phyloP scores from a whole-genome alignment of 495 filamentous ascomycete species.

The Hypoxylon subgilvum region DNA sequence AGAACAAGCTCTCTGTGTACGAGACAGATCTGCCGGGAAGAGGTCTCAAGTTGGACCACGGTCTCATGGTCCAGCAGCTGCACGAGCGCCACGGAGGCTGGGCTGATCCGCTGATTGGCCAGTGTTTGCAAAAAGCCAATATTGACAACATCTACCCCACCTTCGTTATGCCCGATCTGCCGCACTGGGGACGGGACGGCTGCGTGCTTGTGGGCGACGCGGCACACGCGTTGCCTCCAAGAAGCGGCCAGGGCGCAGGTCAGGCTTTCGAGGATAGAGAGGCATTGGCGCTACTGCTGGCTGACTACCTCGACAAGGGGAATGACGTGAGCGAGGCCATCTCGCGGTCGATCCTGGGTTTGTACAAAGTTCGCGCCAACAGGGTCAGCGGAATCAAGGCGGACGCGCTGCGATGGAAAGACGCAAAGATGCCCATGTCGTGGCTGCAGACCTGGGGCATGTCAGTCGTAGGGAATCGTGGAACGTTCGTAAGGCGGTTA shows the following conservation, averaged over 20 bases:
- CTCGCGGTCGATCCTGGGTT: slow-evolving; percentile 8
- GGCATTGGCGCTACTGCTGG: slow-evolving; percentile 39
- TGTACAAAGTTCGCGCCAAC: slow-evolving; percentile 7
- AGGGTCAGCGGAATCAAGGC: slow-evolving; percentile 7
- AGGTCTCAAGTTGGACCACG: slow-evolving; percentile 45
- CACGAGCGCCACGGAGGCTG: slow-evolving; percentile 53
- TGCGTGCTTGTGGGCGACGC: slow-evolving; percentile 53
- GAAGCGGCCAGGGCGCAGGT: slow-evolving; percentile 47
- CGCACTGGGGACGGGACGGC: slow-evolving; percentile 53
- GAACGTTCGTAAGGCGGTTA: slow-evolving; percentile 11
- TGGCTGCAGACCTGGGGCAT: slow-evolving; percentile 8
- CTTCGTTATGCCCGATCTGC: slow-evolving; percentile 57
- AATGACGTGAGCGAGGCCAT: neutral
- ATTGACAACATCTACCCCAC: slow-evolving; percentile 61
- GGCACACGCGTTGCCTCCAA: slow-evolving; percentile 55
- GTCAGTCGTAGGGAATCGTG: slow-evolving; percentile 1
- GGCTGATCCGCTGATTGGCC: slow-evolving; percentile 58
- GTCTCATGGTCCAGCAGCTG: slow-evolving; percentile 49
- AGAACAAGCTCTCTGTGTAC: slow-evolving; percentile 19
- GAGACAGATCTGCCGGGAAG: slow-evolving; percentile 22
- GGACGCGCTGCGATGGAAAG: slow-evolving; percentile 18
- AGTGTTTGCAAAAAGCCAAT: slow-evolving; percentile 47
- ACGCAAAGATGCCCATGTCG: slow-evolving; percentile 28
- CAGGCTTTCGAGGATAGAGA: slow-evolving; percentile 48
- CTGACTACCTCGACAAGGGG: slow-evolving; percentile 12